These are phyloP conservation scores for Cladophialophora exuberans DNA, from an alignment of 2,329 filamentous ascomycete species.

Conservation along the genomic window DNA sequence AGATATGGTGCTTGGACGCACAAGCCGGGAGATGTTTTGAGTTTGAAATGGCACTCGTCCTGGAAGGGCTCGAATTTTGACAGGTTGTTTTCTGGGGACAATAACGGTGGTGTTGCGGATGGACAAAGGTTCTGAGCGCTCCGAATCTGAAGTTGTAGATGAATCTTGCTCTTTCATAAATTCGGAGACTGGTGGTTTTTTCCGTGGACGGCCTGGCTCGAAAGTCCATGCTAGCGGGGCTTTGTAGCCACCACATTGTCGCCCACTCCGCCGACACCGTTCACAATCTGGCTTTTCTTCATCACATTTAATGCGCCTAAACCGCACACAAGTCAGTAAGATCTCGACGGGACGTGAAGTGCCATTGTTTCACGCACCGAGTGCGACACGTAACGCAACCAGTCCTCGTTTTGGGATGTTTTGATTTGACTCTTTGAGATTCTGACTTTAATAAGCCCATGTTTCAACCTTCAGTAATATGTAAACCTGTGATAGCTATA, in stretches of 20 bases:
- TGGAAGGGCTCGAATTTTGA: not conserved
- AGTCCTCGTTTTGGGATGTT: not conserved
- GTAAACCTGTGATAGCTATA: too few species aligned
- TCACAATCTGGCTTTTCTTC: not conserved
- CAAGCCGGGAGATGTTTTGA: too few species aligned
- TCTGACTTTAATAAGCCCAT: not conserved
- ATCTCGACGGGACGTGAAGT: not conserved
- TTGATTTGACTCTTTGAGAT: not conserved
- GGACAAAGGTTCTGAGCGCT: too few species aligned
- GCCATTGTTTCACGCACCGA: not conserved
- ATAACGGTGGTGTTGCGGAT: too few species aligned
- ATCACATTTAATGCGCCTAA: not conserved
- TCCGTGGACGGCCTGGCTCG: not conserved
- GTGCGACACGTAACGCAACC: not conserved
- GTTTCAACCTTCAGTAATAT: too few species aligned
- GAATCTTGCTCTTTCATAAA: not conserved
- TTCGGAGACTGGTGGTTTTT: not conserved
- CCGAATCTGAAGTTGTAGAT: not conserved
- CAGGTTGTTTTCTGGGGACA: too few species aligned
- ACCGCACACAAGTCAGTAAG: not conserved
- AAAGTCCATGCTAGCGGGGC: not conserved
- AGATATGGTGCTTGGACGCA: not conserved
- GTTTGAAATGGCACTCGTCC: not conserved
- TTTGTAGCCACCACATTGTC: not conserved
- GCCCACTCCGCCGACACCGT: not conserved